Percentiles rank a stretch among this genome's conserved stretches.
Conservation (phyloP, 1,284 basidiomycete species). For the Coniferiporia sulphurascens region DNA sequence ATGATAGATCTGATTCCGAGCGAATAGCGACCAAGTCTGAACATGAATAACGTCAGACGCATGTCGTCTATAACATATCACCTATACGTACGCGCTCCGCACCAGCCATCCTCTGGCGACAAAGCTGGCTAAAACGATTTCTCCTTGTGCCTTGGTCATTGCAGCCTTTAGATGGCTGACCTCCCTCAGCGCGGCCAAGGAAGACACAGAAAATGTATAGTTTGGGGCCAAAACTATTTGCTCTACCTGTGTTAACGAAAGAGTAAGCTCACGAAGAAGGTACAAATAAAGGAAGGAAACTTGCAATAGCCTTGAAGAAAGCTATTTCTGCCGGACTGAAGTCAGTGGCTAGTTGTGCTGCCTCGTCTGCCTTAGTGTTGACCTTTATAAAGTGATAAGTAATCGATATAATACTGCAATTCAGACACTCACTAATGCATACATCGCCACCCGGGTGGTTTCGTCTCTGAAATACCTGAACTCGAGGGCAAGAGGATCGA, state of each 20-base stretch:
- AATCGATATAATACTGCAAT: constrained; percentile 4
- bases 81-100: constrained; percentile 61
- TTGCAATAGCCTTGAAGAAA: constrained; percentile 76
- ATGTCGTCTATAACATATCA: neutral
- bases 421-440: constrained; percentile 50
- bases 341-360: constrained; percentile 79
- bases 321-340: constrained; percentile 72
- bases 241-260: constrained; percentile 55
- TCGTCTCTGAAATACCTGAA: constrained; percentile 64
- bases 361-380: constrained; percentile 70
- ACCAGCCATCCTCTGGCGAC: constrained; percentile 77
- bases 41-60: constrained; percentile 5
- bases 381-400: constrained; percentile 40
- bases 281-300: constrained; percentile 24
- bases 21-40: constrained; percentile 68
- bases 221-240: constrained; percentile 80
- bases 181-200: constrained; percentile 72
- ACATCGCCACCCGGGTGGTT: constrained; percentile 54
- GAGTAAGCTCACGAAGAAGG: neutral
- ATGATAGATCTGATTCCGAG: constrained; percentile 71
- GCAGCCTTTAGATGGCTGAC: constrained; percentile 53
- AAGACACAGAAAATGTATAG: constrained; percentile 70
- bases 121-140: constrained; percentile 70
- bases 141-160: constrained; percentile 73
- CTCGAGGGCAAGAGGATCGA: constrained; percentile 68